These are phyloP conservation scores for Camellia japonica DNA, from an alignment of 148 eudicot genomes.

Conservation along the genomic window DNA sequence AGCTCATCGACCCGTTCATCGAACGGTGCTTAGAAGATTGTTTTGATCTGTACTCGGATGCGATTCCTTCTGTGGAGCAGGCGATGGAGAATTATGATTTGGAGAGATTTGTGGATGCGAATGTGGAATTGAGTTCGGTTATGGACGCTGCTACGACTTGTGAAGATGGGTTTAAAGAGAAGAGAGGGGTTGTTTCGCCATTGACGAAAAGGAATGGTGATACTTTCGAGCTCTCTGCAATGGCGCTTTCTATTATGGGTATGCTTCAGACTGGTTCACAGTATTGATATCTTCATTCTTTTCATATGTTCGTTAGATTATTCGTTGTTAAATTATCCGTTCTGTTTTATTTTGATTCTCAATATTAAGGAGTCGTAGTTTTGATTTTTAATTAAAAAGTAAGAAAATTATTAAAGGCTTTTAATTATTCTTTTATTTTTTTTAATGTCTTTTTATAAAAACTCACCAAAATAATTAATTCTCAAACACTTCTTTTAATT, in stretches of 20 bases:
- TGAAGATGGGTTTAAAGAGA: slow-evolving; percentile 59
- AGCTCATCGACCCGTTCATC: slow-evolving; percentile 11
- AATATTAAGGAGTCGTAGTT: no score
- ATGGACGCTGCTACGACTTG: slow-evolving; percentile 58
- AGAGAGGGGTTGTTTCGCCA: slow-evolving; percentile 40
- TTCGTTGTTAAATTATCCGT: no score
- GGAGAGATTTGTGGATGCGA: slow-evolving; percentile 41
- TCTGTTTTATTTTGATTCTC: no score
- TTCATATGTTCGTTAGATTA: no score
- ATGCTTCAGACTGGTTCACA: slow-evolving; percentile 19
- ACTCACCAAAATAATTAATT: no score
- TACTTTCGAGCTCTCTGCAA: slow-evolving; percentile 46
- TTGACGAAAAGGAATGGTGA: slow-evolving; percentile 39
- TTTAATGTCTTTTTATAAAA: no score
- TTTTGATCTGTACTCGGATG: slow-evolving; percentile 43
- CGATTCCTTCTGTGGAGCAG: slow-evolving; percentile 31
- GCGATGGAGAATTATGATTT: slow-evolving; percentile 34
- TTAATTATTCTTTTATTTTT: no score
- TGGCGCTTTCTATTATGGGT: slow-evolving; percentile 48
- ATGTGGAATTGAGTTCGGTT: slow-evolving; percentile 46
- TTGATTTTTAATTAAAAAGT: no score
- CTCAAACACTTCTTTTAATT: no score
- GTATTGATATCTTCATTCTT: no score
- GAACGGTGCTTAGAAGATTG: slow-evolving; percentile 46
- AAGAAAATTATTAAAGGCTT: no score